These are phyloP conservation scores for Hypoxylon intermedium DNA, from an alignment of 495 filamentous ascomycete species.

Conservation along the genomic window DNA sequence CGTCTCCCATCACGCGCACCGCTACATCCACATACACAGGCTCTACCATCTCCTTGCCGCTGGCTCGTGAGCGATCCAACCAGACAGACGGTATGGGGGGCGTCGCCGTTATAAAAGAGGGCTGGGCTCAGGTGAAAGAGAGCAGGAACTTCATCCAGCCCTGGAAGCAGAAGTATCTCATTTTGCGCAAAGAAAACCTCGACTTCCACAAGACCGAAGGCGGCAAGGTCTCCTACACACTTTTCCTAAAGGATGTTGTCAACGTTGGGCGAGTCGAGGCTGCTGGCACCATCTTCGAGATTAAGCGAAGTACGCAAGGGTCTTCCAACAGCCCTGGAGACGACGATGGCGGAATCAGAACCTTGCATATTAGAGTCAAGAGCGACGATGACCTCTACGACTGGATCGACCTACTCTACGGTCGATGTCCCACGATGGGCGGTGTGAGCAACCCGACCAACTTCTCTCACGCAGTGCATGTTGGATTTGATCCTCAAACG, in stretches of 20 bases:
- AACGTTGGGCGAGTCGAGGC: constrained; percentile 86
- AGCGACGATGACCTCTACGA: constrained; percentile 95
- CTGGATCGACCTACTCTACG: constrained; percentile 97
- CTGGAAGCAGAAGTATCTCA: constrained; percentile 89
- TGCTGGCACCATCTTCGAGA: constrained; percentile 88
- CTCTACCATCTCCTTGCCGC: constrained; percentile 72
- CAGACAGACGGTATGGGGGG: constrained; percentile 68
- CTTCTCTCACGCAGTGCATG: constrained; percentile 94
- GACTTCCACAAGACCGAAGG: constrained; percentile 92
- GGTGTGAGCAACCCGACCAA: constrained; percentile 98
- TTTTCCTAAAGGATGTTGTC: constrained; percentile 83
- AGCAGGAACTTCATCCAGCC: constrained; percentile 78
- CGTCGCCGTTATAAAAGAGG: constrained; percentile 83
- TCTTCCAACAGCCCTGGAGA: constrained; percentile 65
- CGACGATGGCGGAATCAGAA: constrained; percentile 79
- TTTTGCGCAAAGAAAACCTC: constrained; percentile 84
- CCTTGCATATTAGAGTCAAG: constrained; percentile 87
- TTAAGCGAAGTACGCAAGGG: constrained; percentile 74
- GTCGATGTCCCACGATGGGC: constrained; percentile 94
- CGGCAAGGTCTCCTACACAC: constrained; percentile 79
- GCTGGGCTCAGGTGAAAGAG: constrained; percentile 84
- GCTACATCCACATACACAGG: constrained; percentile 67
- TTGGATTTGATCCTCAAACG: constrained; percentile 92
- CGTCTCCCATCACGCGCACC: constrained; percentile 64
- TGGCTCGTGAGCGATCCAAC: constrained; percentile 66